Evolutionary conservation across 345 rosid species (phyloP).

Genomic region (Nephelium lappaceum): DNA sequence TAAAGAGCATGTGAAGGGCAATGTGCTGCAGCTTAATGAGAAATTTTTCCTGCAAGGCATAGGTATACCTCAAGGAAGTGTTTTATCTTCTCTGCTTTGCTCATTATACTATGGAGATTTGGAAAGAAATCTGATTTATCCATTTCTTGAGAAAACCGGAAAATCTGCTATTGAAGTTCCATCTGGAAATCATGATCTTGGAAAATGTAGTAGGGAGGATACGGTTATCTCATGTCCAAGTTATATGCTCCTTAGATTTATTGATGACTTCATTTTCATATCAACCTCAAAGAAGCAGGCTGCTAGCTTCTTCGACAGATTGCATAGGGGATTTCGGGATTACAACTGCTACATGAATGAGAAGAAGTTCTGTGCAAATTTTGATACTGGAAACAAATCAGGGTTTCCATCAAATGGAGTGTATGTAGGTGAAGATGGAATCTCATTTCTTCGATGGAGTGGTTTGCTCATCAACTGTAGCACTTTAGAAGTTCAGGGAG

Average conservation of each 20-base stretch:
- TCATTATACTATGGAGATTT: constrained; percentile 80
- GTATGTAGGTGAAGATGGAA: constrained; percentile 56
- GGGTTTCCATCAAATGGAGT: constrained; percentile 42
- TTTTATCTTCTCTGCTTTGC: constrained; percentile 69
- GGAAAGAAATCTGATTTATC: constrained; percentile 66
- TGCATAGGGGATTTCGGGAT: constrained; percentile 61
- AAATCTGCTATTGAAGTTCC: constrained; percentile 24
- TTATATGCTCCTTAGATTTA: constrained; percentile 63
- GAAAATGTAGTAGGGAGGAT: constrained; percentile 18
- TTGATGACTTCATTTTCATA: constrained; percentile 79
- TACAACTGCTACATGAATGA: constrained; percentile 86
- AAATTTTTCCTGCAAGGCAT: constrained; percentile 56
- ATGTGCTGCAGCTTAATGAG: constrained; percentile 55
- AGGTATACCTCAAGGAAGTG: constrained; percentile 92
- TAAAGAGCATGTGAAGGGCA: constrained; percentile 62
- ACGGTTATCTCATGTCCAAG: constrained; percentile 30
- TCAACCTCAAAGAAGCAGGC: constrained; percentile 80
- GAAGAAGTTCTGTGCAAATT: constrained; percentile 63
- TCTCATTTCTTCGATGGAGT: constrained; percentile 71
- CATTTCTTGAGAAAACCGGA: constrained; percentile 53
- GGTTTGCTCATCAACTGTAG: constrained; percentile 72
- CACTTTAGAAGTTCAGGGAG: constrained; percentile 83
- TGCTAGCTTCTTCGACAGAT: constrained; percentile 45
- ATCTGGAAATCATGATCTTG: constrained; percentile 15
- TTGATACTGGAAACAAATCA: constrained; percentile 43